These are phyloP conservation scores for Hysterium pulicare DNA, from an alignment of 2,329 filamentous ascomycete genomes.

Conservation along the genomic window DNA sequence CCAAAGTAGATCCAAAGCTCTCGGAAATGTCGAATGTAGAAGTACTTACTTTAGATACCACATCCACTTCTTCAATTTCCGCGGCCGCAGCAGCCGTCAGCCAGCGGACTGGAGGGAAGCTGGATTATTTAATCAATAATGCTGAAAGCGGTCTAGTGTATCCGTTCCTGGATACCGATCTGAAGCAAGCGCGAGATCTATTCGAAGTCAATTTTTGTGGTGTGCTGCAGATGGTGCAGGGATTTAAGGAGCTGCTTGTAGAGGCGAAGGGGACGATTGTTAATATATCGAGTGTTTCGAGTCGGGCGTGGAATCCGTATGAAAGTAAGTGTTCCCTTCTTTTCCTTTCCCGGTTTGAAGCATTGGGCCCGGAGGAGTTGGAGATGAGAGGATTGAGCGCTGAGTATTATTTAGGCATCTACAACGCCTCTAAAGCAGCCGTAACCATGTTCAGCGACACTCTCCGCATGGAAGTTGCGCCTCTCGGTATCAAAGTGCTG, in stretches of 20 bases:
- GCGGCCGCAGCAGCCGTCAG: slow-evolving; percentile 10
- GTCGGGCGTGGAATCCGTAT: not conserved
- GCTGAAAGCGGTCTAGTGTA: slow-evolving; percentile 30
- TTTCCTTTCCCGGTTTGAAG: not conserved
- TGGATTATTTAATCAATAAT: slow-evolving; percentile 45
- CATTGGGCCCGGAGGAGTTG: too few species aligned
- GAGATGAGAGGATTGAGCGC: not conserved
- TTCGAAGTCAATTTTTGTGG: slow-evolving; percentile 45
- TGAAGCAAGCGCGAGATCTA: slow-evolving; percentile 33
- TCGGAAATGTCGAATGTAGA: slow-evolving; percentile 18
- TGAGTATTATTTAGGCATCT: slow-evolving; percentile 5
- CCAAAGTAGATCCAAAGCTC: slow-evolving; percentile 26
- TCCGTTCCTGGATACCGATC: slow-evolving; percentile 36
- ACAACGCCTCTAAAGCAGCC: slow-evolving; percentile 9
- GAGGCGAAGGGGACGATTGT: slow-evolving; percentile 4
- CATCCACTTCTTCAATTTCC: slow-evolving; percentile 19
- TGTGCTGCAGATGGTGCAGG: slow-evolving; percentile 32
- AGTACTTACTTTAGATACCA: slow-evolving; percentile 26
- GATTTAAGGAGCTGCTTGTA: slow-evolving; percentile 24
- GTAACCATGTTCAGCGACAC: slow-evolving; percentile 9
- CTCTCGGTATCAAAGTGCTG: slow-evolving; percentile 10
- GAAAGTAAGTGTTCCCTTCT: not conserved
- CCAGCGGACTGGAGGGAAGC: slow-evolving; percentile 19
- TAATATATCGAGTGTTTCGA: not conserved
- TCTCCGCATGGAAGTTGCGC: slow-evolving; percentile 10